Evolutionary conservation across 2,329 filamentous ascomycete genomes (phyloP), one percentile per base, ranked within the genome.

Genomic region (Albifimbria verrucaria): DNA sequence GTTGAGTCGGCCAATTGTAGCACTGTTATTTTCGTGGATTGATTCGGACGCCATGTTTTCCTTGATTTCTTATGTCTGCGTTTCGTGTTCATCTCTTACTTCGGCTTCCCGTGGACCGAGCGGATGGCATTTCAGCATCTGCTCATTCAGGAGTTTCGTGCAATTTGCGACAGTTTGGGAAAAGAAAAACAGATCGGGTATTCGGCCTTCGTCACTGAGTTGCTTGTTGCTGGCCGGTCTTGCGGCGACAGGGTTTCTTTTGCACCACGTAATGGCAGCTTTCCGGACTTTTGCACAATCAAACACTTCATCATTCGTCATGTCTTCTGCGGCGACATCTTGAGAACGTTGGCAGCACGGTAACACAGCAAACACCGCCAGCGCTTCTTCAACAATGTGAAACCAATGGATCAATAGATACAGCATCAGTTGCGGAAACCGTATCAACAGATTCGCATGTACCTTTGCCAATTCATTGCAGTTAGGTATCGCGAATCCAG

Each of bases 221-320:
- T 65, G 65, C 59, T 68, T 64, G 62, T 63, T 69, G 63, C 65
- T 67, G 63, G 67, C 68, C 68, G 63, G 63, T 64, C 65, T 68
- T 68, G 64, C 65, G 63, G 63, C 68, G 61, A 71, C 68, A 61
- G 64, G 66, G 60, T 68, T 64, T 64, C 66, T 61, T 64, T 68
- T 65, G 68, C 67, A 64, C 65, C 64, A 63, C 64, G 59, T 70
- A 48, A 65, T 71, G 66, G 63, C 70, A 71, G 64, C 68, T 67
- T n/a, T 69, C 66, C 68, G 67, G 66, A 69, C 66, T 65, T 61
- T 65, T 67, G 62, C 69, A 72, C 56, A 72, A 67, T 70, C 64
- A 71, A 68, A 68, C 64, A 66, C 65, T 69, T 68, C 67, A 65
- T 70, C 70, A 68, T 61, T 66, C 64, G 66, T 68, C 64, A 61